These are phyloP conservation scores for Heteromeles arbutifolia DNA, from an alignment of 306 rosid genomes.

Conservation along the genomic window DNA sequence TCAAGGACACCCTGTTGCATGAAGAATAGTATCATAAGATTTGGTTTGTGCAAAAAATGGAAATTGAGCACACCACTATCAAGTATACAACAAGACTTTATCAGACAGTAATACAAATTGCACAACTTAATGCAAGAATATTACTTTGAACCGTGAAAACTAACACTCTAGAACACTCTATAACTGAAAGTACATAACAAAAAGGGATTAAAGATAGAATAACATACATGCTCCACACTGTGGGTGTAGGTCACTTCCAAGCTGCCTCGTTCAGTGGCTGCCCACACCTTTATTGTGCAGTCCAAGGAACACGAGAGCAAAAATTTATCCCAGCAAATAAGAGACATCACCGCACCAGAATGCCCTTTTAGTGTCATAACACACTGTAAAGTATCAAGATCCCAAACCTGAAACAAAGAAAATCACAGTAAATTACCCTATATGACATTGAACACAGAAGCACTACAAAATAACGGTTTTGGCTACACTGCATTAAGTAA, in stretches of 20 bases:
- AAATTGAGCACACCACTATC: background rate
- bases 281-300: slow-evolving; percentile 34
- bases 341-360: slow-evolving; percentile 31
- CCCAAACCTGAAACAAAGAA: slow-evolving; percentile 35
- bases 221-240: slow-evolving; percentile 28
- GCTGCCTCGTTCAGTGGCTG: background rate
- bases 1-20: slow-evolving; percentile 31
- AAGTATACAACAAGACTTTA: background rate
- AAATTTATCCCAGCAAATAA: slow-evolving; percentile 34
- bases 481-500: no score
- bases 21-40: background rate
- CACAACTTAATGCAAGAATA: background rate
- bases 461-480: background rate
- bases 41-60: background rate
- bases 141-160: background rate
- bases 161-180: background rate
- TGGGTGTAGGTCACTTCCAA: slow-evolving; percentile 26
- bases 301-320: slow-evolving; percentile 22
- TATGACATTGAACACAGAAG: background rate
- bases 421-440: background rate
- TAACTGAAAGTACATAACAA: background rate
- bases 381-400: slow-evolving; percentile 32
- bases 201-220: background rate
- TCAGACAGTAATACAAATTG: background rate
- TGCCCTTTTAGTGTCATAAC: slow-evolving; percentile 34